Conservation (phyloP, 768 basidiomycete species). For the Cubamyces sp. region DNA sequence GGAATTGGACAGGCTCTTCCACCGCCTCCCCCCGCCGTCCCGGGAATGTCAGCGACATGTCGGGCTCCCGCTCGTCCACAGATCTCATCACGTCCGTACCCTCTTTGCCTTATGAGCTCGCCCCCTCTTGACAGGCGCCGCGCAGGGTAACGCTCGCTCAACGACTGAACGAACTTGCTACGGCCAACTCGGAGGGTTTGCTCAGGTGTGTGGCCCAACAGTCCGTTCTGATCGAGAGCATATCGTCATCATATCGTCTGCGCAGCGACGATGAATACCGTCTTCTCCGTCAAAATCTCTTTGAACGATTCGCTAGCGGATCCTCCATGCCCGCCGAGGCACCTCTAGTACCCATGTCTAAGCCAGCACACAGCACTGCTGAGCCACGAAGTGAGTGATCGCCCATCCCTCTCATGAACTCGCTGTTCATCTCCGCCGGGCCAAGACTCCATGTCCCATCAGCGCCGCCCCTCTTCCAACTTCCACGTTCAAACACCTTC, state of each 20-base stretch:
- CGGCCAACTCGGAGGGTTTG: conserved; percentile 80
- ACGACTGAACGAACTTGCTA: conserved; percentile 77
- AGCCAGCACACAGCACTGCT: conserved; percentile 13
- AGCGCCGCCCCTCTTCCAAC: conserved; percentile 29
- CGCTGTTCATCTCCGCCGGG: conserved; percentile 12
- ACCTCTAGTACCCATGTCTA: conserved; percentile 60
- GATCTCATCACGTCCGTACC: conserved; percentile 40
- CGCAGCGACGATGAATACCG: conserved; percentile 85
- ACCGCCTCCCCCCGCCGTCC: conserved; percentile 20
- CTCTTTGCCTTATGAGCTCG: conserved; percentile 25
- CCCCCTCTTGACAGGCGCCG: conserved; percentile 27
- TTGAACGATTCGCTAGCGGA: conserved; percentile 72
- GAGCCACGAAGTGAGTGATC: conserved; percentile 26
- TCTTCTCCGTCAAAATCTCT: conserved; percentile 79
- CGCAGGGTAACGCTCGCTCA: conserved; percentile 75
- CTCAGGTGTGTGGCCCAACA: conserved; percentile 51
- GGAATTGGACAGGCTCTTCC: conserved; percentile 21
- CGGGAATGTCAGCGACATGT: conserved; percentile 23
- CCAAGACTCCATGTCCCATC: conserved; percentile 26
- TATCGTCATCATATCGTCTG: conserved; percentile 5
- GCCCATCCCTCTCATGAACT: conserved; percentile 1
- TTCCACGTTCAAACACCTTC: conserved; percentile 35
- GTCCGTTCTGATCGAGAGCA: not conserved
- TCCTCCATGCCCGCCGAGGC: conserved; percentile 62
- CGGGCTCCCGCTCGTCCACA: conserved; percentile 30